Evolutionary conservation across 192 early-diverging fungal species (phyloP).

Genomic region (Coemansia javaensis): DNA sequence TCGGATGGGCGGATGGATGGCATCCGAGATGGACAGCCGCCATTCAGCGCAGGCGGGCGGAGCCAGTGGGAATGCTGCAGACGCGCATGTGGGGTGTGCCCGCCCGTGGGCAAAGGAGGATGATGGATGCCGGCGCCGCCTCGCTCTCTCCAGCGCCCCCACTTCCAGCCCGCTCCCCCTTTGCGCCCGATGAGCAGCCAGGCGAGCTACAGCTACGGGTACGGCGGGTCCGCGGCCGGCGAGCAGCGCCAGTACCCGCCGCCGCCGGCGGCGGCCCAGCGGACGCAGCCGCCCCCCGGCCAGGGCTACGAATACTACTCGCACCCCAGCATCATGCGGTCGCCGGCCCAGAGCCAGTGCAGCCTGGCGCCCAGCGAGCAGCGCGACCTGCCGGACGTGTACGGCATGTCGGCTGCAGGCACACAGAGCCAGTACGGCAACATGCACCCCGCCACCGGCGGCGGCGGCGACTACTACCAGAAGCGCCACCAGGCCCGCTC

Average conservation of each 20-base stretch:
- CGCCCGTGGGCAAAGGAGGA: too few relatives aligned
- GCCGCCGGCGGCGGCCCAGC: not conserved
- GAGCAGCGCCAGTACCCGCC: not conserved
- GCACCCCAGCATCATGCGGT: not conserved
- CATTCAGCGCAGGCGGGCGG: too few relatives aligned
- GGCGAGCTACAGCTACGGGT: constrained; percentile 3
- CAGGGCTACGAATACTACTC: constrained; percentile 7
- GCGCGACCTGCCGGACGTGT: not conserved
- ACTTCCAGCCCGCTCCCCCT: not conserved
- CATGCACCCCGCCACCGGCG: too few relatives aligned
- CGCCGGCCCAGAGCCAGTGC: not conserved
- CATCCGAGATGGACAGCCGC: too few relatives aligned
- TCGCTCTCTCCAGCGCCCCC: too few relatives aligned
- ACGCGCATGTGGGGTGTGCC: too few relatives aligned
- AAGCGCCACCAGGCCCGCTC: not conserved
- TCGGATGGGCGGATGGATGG: too few relatives aligned
- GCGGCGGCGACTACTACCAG: not conserved
- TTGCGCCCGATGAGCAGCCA: constrained; percentile 2
- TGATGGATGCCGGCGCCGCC: too few relatives aligned
- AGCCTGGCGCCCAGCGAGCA: too few relatives aligned
- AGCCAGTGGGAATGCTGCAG: too few relatives aligned
- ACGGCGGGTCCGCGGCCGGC: not conserved
- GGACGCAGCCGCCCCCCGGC: not conserved
- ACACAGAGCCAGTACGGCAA: too few relatives aligned
- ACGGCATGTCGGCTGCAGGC: too few relatives aligned